Base-by-base conservation (phyloP, 1,284 basidiomycete species). In the Boletus semigastroideus region DNA sequence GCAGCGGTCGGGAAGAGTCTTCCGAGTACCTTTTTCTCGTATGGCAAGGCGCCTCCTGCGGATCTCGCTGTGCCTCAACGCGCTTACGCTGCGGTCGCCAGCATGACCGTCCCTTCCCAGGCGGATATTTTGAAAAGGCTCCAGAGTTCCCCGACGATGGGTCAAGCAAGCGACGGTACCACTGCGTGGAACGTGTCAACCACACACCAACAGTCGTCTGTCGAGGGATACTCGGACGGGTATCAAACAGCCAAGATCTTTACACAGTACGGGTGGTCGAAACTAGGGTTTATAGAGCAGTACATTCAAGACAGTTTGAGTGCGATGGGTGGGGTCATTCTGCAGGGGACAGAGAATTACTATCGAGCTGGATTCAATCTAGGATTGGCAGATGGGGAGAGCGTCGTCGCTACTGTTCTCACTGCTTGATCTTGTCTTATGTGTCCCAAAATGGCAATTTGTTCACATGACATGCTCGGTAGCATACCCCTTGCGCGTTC, bases 261-360 rank as follows among this genome's bases (percentile, higher is more conserved):
- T 63, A 83, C 83, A 3, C 66, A 72, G 27, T n/a, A n/a, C 70
- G 73, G 73, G 31, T 72, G 75, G 59, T 86, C 84, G 25, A 79
- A 76, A 58, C 75, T 90, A 0, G 87, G 86, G 3, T 90, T 89
- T 65, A 68, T 68, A 11, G 78, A 75, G 10, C 87, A 90, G 61
- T 88, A 82, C 63, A 77, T 87, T 25, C 53, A 42, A 22, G 83
- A 88, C 57, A 76, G 71, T 40, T 62, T 81, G 30, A 57, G 59
- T 12, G 66, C 60, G n/a, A 69, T 76, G 40, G 75, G 76, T 3
- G 64, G 48, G 25, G 28, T 30, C 6, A 16, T 64, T 25, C 14
- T 34, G 3, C 41, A 41, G 17, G 61, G 51, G 7, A 57, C 57
- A 0, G 59, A 50, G 28, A 45, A 48, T 0, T 51, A 49, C 40